Percentiles rank a stretch among this genome's conserved stretches.
These are phyloP conservation scores for Orobanche coerulescens DNA, from an alignment of 257 asterid genomes.

Conservation along the genomic window DNA sequence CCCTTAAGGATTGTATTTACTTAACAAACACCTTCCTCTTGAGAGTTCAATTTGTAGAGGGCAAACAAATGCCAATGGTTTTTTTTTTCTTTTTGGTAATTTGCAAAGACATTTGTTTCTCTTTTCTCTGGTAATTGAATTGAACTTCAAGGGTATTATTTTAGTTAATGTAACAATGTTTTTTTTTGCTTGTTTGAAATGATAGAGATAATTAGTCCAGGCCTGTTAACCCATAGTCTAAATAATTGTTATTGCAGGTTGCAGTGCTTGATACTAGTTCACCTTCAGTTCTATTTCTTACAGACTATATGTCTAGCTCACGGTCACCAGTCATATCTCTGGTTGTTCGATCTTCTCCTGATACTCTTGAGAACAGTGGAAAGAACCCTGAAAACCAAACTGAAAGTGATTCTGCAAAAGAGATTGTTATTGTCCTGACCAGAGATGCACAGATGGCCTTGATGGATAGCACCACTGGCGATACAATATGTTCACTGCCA, in stretches of 20 bases:
- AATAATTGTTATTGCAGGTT: slow-evolving; percentile 48
- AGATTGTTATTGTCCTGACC: slow-evolving; percentile 51
- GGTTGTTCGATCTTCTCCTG: slow-evolving; percentile 35
- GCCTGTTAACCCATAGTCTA: slow-evolving; percentile 12
- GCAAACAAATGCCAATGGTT: no score
- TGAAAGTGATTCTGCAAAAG: slow-evolving; percentile 35
- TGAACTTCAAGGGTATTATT: not conserved
- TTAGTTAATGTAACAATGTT: not conserved
- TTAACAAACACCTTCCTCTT: no score
- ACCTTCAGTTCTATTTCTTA: slow-evolving; percentile 57
- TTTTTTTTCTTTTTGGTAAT: no score
- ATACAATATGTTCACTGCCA: slow-evolving; percentile 42
- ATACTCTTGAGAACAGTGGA: slow-evolving; percentile 24
- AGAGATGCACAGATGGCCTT: slow-evolving; percentile 53
- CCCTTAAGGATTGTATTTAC: no score
- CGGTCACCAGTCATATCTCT: slow-evolving; percentile 52
- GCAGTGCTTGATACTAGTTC: slow-evolving; percentile 70
- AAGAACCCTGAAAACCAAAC: slow-evolving; percentile 38
- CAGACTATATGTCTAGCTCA: slow-evolving; percentile 51
- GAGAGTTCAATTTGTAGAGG: no score
- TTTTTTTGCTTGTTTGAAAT: no score
- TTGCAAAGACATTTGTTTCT: no score
- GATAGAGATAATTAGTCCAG: not conserved
- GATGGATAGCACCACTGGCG: slow-evolving; percentile 56
- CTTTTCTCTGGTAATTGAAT: not conserved